Percentiles rank a stretch among this genome's conserved stretches.
Evolutionary conservation across 305 asterid species (phyloP).

Genomic region (Solanum hybrid): DNA sequence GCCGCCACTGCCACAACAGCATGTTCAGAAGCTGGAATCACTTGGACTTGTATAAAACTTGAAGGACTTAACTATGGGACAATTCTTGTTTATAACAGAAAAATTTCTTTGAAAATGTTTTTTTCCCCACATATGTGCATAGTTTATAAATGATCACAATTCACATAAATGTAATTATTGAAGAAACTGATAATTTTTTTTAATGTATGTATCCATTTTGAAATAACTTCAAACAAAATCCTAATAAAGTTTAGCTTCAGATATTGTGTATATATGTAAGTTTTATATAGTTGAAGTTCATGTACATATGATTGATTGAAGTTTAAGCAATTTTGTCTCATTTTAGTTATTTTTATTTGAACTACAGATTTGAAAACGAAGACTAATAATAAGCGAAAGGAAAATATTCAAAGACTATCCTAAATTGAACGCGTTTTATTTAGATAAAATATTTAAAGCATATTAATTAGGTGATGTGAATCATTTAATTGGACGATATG

Average conservation of each 20-base stretch:
- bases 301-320: rapidly evolving
- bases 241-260: background rate
- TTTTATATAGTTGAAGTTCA: too few species aligned
- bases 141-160: background rate
- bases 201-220: background rate
- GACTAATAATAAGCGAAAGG: background rate
- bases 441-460: background rate
- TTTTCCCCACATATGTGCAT: background rate
- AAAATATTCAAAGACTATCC: background rate
- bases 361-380: background rate
- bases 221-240: background rate
- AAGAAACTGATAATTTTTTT: background rate
- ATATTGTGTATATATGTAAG: background rate
- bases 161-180: background rate
- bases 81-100: background rate
- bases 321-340: rapidly evolving
- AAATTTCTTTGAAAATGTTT: background rate
- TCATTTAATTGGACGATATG: background rate
- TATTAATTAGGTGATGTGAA: background rate
- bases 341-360: background rate
- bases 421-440: background rate
- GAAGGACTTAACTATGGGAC: background rate
- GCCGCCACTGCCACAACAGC: conserved; percentile 69
- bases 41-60: conserved; percentile 65
- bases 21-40: conserved; percentile 67